phyloP scores from a whole-genome alignment of 2,329 filamentous ascomycete genomes.

The Sarocladium kiliense region DNA sequence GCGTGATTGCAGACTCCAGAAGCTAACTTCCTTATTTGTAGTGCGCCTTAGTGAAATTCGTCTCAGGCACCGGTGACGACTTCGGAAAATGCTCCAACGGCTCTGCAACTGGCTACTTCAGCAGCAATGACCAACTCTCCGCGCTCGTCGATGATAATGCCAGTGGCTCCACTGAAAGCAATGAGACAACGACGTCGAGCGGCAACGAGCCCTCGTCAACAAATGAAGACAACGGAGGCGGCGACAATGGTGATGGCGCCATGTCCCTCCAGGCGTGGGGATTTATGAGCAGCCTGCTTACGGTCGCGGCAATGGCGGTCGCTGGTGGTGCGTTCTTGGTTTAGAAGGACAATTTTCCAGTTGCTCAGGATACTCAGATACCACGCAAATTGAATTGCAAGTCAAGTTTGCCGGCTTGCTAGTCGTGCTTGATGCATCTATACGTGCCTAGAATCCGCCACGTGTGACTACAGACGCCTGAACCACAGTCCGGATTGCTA shows the following conservation, averaged over 20 bases:
- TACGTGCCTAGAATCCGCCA: too few species aligned
- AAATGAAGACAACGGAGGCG: background rate
- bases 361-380: too few species aligned
- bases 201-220: background rate
- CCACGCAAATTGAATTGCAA: too few species aligned
- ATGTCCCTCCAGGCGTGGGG: slow-evolving; percentile 19
- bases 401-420: too few species aligned
- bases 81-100: slow-evolving; percentile 31
- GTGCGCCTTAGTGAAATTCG: slow-evolving; percentile 56
- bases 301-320: slow-evolving; percentile 22
- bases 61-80: slow-evolving; percentile 31
- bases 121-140: slow-evolving; percentile 26
- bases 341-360: slow-evolving; percentile 13
- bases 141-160: slow-evolving; percentile 23
- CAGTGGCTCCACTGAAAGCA: slow-evolving; percentile 9
- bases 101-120: slow-evolving; percentile 25
- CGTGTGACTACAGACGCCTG: too few species aligned
- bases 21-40: slow-evolving; percentile 20
- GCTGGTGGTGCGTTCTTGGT: slow-evolving; percentile 24
- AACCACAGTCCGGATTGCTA: too few species aligned
- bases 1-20: background rate
- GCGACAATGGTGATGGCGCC: slow-evolving; percentile 16
- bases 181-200: slow-evolving; percentile 12
- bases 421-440: too few species aligned
- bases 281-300: slow-evolving; percentile 17